phyloP scores from a whole-genome alignment of 169 alveolate species.

The Plasmodium malariae region DNA sequence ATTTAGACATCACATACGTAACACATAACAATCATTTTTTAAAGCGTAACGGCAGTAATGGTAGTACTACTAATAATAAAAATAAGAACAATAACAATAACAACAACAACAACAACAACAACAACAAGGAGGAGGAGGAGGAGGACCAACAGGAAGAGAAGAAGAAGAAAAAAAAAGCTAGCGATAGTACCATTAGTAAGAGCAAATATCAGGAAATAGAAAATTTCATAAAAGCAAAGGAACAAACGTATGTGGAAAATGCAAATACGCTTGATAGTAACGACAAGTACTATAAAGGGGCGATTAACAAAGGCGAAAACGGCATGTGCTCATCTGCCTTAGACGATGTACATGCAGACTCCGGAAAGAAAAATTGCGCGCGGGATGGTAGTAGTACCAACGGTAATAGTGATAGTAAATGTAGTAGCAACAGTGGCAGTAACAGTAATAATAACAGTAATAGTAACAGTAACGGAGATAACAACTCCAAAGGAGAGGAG shows the following conservation, averaged over 20 bases:
- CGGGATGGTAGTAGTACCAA: background rate
- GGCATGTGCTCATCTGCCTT: too few relatives aligned
- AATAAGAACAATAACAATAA: background rate
- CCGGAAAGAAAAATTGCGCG: background rate
- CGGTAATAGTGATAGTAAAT: background rate
- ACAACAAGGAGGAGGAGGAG: background rate
- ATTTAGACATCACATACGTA: slow-evolving; percentile 37
- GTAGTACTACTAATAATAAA: background rate
- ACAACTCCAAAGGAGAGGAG: background rate
- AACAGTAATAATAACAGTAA: background rate
- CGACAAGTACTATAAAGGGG: background rate
- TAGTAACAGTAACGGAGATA: background rate
- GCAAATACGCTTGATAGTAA: background rate
- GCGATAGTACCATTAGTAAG: background rate
- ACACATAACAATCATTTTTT: slow-evolving; percentile 54
- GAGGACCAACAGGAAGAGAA: background rate
- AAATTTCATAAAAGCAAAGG: slow-evolving; percentile 54
- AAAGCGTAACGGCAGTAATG: background rate
- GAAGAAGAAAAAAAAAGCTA: background rate
- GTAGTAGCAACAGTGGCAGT: background rate
- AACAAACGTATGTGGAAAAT: slow-evolving; percentile 33
- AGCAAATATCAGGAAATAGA: slow-evolving; percentile 41
- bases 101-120: background rate
- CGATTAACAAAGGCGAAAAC: background rate
- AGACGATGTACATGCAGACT: background rate